Evolutionary conservation across 2,329 filamentous ascomycete genomes (phyloP).

Genomic region (Scolecobasidium constrictum): DNA sequence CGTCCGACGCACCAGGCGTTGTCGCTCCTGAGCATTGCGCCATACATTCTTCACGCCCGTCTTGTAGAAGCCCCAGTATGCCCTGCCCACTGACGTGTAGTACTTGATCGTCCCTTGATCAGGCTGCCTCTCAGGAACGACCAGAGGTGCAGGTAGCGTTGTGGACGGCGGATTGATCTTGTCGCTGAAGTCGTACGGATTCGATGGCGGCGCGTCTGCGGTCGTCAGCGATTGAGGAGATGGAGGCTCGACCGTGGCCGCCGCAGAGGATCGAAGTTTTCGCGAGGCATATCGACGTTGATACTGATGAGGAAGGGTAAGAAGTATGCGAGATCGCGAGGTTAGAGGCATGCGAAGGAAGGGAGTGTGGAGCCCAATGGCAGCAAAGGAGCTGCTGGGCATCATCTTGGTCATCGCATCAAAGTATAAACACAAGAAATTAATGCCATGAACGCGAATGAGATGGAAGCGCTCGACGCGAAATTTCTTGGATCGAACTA

Average conservation of each 20-base stretch:
- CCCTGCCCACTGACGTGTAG: constrained; percentile 1
- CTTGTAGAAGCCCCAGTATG: constrained; percentile 10
- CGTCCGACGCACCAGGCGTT: background rate
- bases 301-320: background rate
- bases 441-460: background rate
- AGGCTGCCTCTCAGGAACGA: constrained; percentile 1
- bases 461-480: background rate
- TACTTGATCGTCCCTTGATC: background rate
- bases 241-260: background rate
- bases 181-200: constrained; percentile 3
- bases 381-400: background rate
- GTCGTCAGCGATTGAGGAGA: background rate
- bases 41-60: constrained; percentile 9
- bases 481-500: background rate
- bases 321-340: background rate
- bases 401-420: background rate
- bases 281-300: no score
- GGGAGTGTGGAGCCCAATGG: background rate
- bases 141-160: constrained; percentile 5
- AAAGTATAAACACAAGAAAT: background rate
- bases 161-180: constrained; percentile 7
- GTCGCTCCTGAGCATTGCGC: constrained; percentile 2
- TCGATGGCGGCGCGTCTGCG: background rate
- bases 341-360: background rate
- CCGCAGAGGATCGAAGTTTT: background rate